Conservation (phyloP, 331 rosid species). For the Rhamnella rubrinervis region DNA sequence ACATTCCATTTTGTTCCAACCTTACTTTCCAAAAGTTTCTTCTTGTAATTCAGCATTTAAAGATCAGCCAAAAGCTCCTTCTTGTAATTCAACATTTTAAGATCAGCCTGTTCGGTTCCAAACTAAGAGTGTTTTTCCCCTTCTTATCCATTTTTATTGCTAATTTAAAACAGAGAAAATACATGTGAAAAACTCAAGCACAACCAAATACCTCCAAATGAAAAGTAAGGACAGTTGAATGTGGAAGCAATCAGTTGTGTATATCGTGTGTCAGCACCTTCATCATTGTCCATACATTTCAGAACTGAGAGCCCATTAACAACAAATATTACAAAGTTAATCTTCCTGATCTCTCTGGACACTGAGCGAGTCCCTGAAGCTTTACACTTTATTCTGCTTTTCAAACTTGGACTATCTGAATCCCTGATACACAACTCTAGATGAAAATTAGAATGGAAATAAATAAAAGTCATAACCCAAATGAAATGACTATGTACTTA, state of each 20-base stretch:
- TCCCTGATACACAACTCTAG: conserved; percentile 49
- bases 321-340: conserved; percentile 72
- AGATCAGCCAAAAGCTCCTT: too few relatives aligned
- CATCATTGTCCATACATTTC: conserved; percentile 45
- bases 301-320: conserved; percentile 61
- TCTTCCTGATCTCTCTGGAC: conserved; percentile 45
- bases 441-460: conserved; percentile 18
- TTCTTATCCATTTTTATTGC: neutral
- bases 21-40: too few relatives aligned
- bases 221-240: conserved; percentile 60
- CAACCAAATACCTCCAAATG: conserved; percentile 65
- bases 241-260: conserved; percentile 43
- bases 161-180: neutral
- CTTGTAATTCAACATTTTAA: too few relatives aligned
- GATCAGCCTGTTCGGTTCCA: too few relatives aligned
- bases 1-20: too few relatives aligned
- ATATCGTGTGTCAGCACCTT: conserved; percentile 37
- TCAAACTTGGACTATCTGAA: conserved; percentile 48
- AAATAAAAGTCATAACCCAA: conserved; percentile 14
- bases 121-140: too few relatives aligned
- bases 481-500: conserved; percentile 12
- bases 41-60: too few relatives aligned
- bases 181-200: conserved; percentile 7
- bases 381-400: conserved; percentile 43
- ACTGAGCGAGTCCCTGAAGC: conserved; percentile 30